Percentiles rank a stretch among this genome's conserved stretches.
These are phyloP conservation scores for Draba incana DNA, from an alignment of 345 rosid species.

Conservation along the genomic window DNA sequence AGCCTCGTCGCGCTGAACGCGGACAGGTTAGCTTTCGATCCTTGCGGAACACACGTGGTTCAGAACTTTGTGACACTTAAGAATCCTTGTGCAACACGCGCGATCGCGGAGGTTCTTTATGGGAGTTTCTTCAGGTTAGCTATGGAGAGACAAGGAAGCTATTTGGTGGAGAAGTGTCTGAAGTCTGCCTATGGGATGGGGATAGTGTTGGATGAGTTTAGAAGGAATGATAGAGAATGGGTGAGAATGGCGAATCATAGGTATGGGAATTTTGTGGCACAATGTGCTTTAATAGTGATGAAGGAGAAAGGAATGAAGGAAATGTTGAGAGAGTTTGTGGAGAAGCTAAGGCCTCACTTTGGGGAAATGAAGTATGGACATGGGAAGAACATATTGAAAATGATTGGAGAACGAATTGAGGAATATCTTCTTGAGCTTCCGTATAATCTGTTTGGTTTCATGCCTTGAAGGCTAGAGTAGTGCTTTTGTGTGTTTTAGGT, in stretches of 20 bases:
- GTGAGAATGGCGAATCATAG: conserved; percentile 16
- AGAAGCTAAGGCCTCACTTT: conserved; percentile 28
- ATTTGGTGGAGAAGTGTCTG: conserved; percentile 32
- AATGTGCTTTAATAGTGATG: conserved; percentile 26
- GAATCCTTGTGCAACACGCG: neutral
- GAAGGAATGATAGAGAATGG: conserved; percentile 5
- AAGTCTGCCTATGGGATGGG: neutral
- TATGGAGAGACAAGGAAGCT: conserved; percentile 13
- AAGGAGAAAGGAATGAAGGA: neutral
- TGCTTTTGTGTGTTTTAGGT: neutral
- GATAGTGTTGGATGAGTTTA: conserved; percentile 22
- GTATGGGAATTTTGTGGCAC: conserved; percentile 26
- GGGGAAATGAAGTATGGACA: neutral
- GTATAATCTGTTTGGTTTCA: neutral
- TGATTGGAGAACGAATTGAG: conserved; percentile 1
- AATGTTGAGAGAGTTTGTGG: conserved; percentile 14
- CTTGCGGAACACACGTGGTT: conserved; percentile 16
- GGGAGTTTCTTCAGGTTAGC: conserved; percentile 13
- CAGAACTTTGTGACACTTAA: conserved; percentile 22
- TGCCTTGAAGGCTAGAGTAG: neutral
- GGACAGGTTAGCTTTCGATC: neutral
- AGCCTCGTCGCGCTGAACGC: neutral
- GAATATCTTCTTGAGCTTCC: neutral
- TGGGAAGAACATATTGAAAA: conserved; percentile 13
- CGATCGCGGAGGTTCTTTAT: conserved; percentile 3